A percentile compares a stretch with the other conserved stretches of the same genome.
These are phyloP conservation scores for Aureobasidium melanogenum DNA, from an alignment of 2,329 filamentous ascomycete genomes.

Conservation along the genomic window DNA sequence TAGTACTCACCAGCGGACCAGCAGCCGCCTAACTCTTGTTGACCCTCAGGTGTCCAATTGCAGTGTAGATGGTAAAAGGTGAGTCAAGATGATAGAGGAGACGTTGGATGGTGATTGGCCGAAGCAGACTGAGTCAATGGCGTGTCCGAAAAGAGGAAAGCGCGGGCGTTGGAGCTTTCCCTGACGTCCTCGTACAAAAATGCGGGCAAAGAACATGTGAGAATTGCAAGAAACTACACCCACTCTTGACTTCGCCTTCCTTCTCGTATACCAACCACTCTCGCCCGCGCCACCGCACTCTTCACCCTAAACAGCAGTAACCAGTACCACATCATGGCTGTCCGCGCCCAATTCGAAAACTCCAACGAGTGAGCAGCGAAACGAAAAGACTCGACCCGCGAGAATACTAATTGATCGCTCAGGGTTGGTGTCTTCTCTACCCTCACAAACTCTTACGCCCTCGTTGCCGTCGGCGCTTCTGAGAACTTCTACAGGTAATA, in stretches of 20 bases:
- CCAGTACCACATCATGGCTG: conserved; percentile 35
- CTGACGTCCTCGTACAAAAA: conserved; percentile 12
- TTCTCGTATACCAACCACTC: neutral
- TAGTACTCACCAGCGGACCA: neutral
- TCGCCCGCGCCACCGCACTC: neutral
- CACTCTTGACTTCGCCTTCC: neutral
- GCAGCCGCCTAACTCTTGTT: neutral
- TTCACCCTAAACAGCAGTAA: neutral
- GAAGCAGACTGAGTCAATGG: neutral
- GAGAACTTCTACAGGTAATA: conserved; percentile 93
- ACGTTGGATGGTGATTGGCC: neutral
- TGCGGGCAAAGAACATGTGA: conserved; percentile 7
- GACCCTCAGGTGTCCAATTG: neutral
- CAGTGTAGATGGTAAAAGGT: neutral
- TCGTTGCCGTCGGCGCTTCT: conserved; percentile 88
- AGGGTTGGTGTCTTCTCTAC: conserved; percentile 96
- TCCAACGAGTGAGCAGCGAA: conserved; percentile 66
- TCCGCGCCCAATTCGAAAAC: conserved; percentile 67
- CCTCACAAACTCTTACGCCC: conserved; percentile 92
- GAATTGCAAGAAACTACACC: conserved; percentile 6
- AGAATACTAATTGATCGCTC: conserved; percentile 8
- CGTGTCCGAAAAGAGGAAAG: conserved; percentile 2
- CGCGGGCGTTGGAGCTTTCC: conserved; percentile 7
- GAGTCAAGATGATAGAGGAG: conserved; percentile 5
- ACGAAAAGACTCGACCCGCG: neutral